Conservation (phyloP, 768 basidiomycete species). For the Suillus plorans region DNA sequence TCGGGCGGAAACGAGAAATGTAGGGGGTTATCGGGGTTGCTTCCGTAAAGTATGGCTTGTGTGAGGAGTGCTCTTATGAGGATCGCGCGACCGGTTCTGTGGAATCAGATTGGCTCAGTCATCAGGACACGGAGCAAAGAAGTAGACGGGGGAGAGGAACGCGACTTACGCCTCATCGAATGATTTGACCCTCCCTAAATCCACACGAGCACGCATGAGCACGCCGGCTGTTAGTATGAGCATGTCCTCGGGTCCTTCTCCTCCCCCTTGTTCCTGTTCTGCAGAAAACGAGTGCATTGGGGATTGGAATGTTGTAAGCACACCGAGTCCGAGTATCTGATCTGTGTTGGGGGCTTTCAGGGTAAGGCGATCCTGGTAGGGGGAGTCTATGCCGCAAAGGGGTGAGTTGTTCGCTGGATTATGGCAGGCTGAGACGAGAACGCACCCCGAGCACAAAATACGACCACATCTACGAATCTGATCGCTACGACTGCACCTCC, state of each 20-base stretch:
- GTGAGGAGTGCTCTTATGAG: conserved; percentile 80
- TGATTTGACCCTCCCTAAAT: conserved; percentile 56
- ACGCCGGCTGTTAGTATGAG: conserved; percentile 57
- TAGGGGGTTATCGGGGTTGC: conserved; percentile 73
- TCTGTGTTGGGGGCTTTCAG: conserved; percentile 63
- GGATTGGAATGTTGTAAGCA: conserved; percentile 28
- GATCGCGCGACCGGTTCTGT: conserved; percentile 60
- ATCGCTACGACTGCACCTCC: conserved; percentile 59
- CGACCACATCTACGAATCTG: conserved; percentile 77
- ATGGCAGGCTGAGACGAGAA: not conserved
- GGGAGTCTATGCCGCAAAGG: conserved; percentile 47
- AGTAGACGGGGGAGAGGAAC: not conserved
- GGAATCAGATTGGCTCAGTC: conserved; percentile 2
- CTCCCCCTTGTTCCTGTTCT: conserved; percentile 11
- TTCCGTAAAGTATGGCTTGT: conserved; percentile 79
- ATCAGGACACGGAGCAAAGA: not conserved
- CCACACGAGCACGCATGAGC: conserved; percentile 66
- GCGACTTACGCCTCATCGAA: conserved; percentile 64
- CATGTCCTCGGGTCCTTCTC: conserved; percentile 11
- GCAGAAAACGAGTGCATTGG: conserved; percentile 18
- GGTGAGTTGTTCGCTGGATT: not conserved
- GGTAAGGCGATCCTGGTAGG: conserved; percentile 70
- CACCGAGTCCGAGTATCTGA: conserved; percentile 69
- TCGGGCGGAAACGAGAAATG: conserved; percentile 81
- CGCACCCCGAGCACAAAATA: conserved; percentile 66